Evolutionary conservation across 2,329 filamentous ascomycete genomes (phyloP), one percentile per base, ranked within the genome.

Genomic region (Ascochyta koolunga): DNA sequence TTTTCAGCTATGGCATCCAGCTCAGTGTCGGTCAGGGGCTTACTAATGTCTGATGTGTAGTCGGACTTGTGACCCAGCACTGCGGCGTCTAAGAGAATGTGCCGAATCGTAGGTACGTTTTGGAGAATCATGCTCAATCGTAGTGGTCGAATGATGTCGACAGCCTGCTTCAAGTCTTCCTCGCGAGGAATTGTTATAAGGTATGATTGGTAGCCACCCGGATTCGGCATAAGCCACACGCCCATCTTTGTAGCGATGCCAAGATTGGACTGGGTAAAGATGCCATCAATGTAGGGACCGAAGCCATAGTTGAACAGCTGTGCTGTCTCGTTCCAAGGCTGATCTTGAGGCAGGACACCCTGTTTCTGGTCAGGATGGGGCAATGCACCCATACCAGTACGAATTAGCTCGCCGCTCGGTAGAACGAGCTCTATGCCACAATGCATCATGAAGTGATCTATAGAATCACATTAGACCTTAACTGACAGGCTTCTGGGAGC

Each of bases 211-310:
- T 54, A 58, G 18, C 54, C 52, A n/a, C 77, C 79, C 0, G 81
- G 80, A 39, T 82, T 81, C 1, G 79, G 77, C 81, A 84, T 83
- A 24, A 85, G 71, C 70, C 74, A 58, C 35, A 64, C 49, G 16
- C 56, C 61, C 48, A 62, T 56, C 45, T 67, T 65, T 5, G 77
- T 78, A 10, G 80, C 76, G 31, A 83, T 79, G 27, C 80, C 81
- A 9, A 81, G 71, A 54, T 77, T 80, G 32, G 73, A 76, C 61
- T 83, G 80, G 0, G 75, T 77, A 57, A 83, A 83, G 25, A 83
- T 73, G 4, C 70, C 70, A 41, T 73, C 68, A 15, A 66, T 43
- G 22, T 69, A 70, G 9, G 70, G 69, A 1, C 70, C 70, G 43
- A 70, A 73, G 2, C 68, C 69, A 47, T 74, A 72, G 41, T 61